phyloP scores from a whole-genome alignment of 2,329 filamentous ascomycete species.

The Phaeosphaeriaceae sp. region DNA sequence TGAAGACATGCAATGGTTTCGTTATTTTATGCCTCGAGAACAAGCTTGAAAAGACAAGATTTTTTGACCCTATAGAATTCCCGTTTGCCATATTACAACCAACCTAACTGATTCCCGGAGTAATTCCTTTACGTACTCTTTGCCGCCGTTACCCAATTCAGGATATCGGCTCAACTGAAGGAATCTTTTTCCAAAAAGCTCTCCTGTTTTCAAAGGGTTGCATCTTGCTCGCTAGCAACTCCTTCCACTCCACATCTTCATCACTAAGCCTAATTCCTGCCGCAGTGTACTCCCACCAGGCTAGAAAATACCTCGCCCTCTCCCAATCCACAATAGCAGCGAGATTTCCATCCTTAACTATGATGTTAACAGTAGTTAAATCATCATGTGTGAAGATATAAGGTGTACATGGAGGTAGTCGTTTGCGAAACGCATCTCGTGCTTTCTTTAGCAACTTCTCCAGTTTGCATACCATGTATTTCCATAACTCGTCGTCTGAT shows the following conservation, averaged over 20 bases:
- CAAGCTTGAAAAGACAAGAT: no score
- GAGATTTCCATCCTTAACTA: conserved; percentile 47
- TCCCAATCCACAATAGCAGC: conserved; percentile 53
- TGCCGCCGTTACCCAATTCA: no score
- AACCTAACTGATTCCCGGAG: no score
- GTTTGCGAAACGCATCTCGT: not conserved
- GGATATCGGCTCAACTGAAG: no score
- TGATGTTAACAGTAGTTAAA: conserved; percentile 48
- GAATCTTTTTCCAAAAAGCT: no score
- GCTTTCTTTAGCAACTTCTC: not conserved
- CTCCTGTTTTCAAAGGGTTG: no score
- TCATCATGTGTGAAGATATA: conserved; percentile 52
- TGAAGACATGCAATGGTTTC: no score
- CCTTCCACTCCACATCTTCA: conserved; percentile 69
- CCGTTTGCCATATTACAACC: no score
- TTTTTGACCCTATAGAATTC: no score
- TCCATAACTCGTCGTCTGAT: not conserved
- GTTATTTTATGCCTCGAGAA: no score
- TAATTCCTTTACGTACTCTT: no score
- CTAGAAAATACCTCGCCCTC: conserved; percentile 47
- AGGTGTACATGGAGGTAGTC: conserved; percentile 14
- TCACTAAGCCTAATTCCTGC: conserved; percentile 9
- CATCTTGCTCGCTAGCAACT: conserved; percentile 64
- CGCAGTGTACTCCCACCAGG: conserved; percentile 46
- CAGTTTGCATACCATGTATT: not conserved